Evolutionary conservation across 2,329 filamentous ascomycete genomes (phyloP), one percentile per base, ranked within the genome.

Genomic region (Sclerotiophoma versabilis): DNA sequence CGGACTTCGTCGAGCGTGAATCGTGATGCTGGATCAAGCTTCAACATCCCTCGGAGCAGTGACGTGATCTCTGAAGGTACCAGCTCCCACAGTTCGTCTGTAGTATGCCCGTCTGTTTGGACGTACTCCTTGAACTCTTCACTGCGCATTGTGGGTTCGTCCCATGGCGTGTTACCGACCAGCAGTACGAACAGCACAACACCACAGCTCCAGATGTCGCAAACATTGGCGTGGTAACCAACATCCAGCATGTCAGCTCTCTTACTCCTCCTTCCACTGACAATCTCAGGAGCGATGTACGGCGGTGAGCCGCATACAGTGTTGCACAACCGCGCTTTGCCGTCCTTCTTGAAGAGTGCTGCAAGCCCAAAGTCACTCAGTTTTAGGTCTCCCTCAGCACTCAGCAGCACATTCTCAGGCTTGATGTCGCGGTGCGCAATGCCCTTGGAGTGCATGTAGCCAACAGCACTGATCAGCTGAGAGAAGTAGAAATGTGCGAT

Each of bases 121-220:
- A 90, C 81, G 72, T 96, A 99, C 75, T 97, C 92, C 65, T 90
- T 85, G 65, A 90, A 99, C 76, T 99, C 95, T 80, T 91, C 96
- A 72, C 92, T 97, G 52, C 86, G 83, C 29, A 84, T 79, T 2
- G 92, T 93, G 0, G 95, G 95, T 71, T 95, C 91, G 69, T 98
- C 95, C 95, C 95, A 99, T 0, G 95, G 95, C 2, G 95, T 99
- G 72, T 99, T 99, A 9, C 95, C 95, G 1, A 96, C 92, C 3
- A 99, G 80, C 4, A 99, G 80, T 29, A 98, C 95, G 70, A 99
- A 99, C 4, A 99, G 81, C n/a, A 99, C 96, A 47, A 99, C 92
- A 27, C 95, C 95, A 66, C 93, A 97, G 14, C 93, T 97, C 96
- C 96, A 99, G 51, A 99, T 88, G 71, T 99, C 95, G 30, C 91